Percentiles rank a stretch among this genome's conserved stretches.
phyloP scores from a whole-genome alignment of 2,329 filamentous ascomycete genomes.

The Apiospora rasikravindrae region DNA sequence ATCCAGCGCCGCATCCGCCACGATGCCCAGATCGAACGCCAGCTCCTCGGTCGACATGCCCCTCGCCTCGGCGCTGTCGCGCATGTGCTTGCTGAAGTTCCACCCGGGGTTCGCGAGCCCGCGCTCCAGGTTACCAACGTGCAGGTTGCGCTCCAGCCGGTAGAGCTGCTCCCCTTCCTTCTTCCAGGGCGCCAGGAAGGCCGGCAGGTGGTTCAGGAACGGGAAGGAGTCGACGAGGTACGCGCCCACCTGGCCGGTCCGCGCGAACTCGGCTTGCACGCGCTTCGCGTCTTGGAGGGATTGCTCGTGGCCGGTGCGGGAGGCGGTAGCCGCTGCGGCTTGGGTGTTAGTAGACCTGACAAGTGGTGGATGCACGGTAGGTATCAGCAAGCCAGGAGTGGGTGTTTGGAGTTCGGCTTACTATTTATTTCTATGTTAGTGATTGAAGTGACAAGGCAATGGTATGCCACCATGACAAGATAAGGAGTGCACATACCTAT shows the following conservation, averaged over 20 bases:
- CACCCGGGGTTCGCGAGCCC: slow-evolving; percentile 33
- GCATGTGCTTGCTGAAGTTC: slow-evolving; percentile 40
- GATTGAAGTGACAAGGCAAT: neutral
- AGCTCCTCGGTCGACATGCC: slow-evolving; percentile 37
- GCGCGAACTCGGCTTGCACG: slow-evolving; percentile 34
- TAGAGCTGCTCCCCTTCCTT: slow-evolving; percentile 36
- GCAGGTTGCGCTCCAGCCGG: slow-evolving; percentile 32
- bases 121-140: slow-evolving; percentile 33
- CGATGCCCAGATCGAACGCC: slow-evolving; percentile 40
- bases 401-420: neutral
- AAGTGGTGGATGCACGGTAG: too few relatives aligned
- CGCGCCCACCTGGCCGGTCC: slow-evolving; percentile 37
- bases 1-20: slow-evolving; percentile 39
- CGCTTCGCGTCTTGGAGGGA: slow-evolving; percentile 32
- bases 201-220: slow-evolving; percentile 46
- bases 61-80: slow-evolving; percentile 27
- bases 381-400: neutral
- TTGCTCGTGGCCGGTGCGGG: slow-evolving; percentile 31
- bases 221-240: slow-evolving; percentile 50
- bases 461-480: neutral
- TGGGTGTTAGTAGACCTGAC: neutral
- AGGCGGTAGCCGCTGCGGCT: slow-evolving; percentile 38
- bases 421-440: neutral
- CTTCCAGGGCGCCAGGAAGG: slow-evolving; percentile 43
- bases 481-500: slow-evolving; percentile 29